Base-by-base conservation (phyloP, 495 filamentous ascomycete genomes). In the Schizothecium vesticola region DNA sequence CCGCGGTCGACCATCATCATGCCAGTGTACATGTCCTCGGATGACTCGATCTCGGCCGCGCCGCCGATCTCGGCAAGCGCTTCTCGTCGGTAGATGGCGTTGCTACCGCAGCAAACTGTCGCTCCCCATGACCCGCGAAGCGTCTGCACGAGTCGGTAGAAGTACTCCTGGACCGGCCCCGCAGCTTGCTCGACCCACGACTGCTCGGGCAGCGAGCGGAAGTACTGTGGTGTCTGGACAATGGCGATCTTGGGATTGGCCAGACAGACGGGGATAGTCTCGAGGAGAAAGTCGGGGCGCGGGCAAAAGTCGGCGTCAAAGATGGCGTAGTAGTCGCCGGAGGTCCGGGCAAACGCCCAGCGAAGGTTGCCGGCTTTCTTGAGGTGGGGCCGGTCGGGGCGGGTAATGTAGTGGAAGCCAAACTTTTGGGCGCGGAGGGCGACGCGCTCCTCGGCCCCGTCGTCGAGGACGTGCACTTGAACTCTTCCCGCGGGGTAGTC, bases 281-380 rank as follows among this genome's bases (percentile, higher is more conserved):
- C 75, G 16, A 63, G 59, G 31, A 77, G 67, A 36, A 77, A 77
- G 25, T 77, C 75, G 23, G 71, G 66, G 8, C 75, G 73, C 0
- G 75, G 75, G 63, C 75, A 77, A 56, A 77, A 77, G 57, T 77
- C 75, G 26, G 75, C 75, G 36, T 77, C 75, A 23, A 77, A 77
- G 29, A 77, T 77, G 64, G 70, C 68, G 24, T 71, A 77, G 71
- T 58, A 77, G 22, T 77, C 73, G n/a, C 75, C 73, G 21, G 63
- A 8, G 1, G 75, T 77, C 16, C 70, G 65, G 1, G 68, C 11
- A 25, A 77, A 77, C 1, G 75, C 73, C 73, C 73, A 77, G 3
- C 75, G 73, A 2, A 77, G 70, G 67, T 77, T 77, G 29, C 75
- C 75, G 2, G 75, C 75, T 63, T 77, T 77, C 29, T 73, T 72